These are phyloP conservation scores for Trypanosoma scelopori DNA, from an alignment of 208 protist species.

Conservation along the genomic window DNA sequence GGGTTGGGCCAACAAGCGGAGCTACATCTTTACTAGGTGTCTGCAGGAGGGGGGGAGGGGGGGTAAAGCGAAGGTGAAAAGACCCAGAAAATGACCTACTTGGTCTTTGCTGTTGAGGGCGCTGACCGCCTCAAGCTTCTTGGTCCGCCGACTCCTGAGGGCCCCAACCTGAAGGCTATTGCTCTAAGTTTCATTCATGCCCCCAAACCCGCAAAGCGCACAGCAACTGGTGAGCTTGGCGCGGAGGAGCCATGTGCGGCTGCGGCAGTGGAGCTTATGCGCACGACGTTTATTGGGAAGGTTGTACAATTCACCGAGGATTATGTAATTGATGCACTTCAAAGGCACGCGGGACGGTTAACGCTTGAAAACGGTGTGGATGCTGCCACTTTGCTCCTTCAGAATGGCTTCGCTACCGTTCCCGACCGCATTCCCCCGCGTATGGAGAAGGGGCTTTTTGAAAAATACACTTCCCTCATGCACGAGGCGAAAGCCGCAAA, in stretches of 20 bases:
- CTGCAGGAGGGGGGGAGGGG: background rate
- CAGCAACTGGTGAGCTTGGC: conserved; percentile 56
- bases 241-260: conserved; percentile 85
- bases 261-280: conserved; percentile 86
- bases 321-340: conserved; percentile 81
- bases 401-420: conserved; percentile 69
- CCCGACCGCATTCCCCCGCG: conserved; percentile 50
- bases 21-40: too few species aligned
- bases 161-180: conserved; percentile 69
- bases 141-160: conserved; percentile 46
- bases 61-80: background rate
- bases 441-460: conserved; percentile 72
- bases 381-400: conserved; percentile 64
- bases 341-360: conserved; percentile 75
- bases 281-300: conserved; percentile 83
- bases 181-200: conserved; percentile 87
- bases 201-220: conserved; percentile 63
- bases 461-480: conserved; percentile 58
- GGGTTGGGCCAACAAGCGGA: too few species aligned
- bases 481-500: conserved; percentile 43
- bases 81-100: conserved; percentile 44
- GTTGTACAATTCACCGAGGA: conserved; percentile 84
- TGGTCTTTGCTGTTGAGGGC: conserved; percentile 83
- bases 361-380: conserved; percentile 54
- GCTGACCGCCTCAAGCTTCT: conserved; percentile 85